These are phyloP conservation scores for Aspergillus sp. DNA, from an alignment of 2,329 filamentous ascomycete species.

Conservation along the genomic window DNA sequence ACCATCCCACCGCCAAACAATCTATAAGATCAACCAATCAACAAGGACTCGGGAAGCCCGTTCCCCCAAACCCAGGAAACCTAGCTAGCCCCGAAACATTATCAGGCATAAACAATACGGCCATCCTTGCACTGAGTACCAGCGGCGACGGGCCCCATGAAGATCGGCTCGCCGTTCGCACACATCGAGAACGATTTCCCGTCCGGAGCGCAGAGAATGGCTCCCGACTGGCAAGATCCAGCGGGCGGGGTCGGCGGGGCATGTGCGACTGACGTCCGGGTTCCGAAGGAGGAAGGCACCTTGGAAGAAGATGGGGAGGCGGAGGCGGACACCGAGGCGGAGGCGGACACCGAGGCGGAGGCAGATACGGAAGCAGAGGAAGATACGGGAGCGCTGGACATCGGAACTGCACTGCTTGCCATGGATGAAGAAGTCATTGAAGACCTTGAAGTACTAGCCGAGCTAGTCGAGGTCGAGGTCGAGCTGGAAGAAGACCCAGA, in stretches of 20 bases:
- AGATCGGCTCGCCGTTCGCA: slow-evolving; percentile 17
- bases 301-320: slow-evolving; percentile 3
- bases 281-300: slow-evolving; percentile 10
- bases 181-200: slow-evolving; percentile 28
- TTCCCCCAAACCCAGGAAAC: too few species aligned
- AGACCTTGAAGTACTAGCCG: background rate
- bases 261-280: background rate
- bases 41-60: too few species aligned
- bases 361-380: background rate
- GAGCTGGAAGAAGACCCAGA: slow-evolving; percentile 2
- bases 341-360: background rate
- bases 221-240: slow-evolving; percentile 16
- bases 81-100: too few species aligned
- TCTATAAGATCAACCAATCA: too few species aligned
- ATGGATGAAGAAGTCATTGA: background rate
- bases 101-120: too few species aligned
- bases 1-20: too few species aligned
- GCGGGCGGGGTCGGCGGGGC: slow-evolving; percentile 6
- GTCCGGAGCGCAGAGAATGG: slow-evolving; percentile 24
- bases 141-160: slow-evolving; percentile 31
- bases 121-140: slow-evolving; percentile 27
- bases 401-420: background rate
- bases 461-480: background rate
- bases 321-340: slow-evolving; percentile 6
- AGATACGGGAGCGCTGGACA: background rate